Evolutionary conservation across 495 filamentous ascomycete species (phyloP).

Genomic region (Aspergillus leporis): DNA sequence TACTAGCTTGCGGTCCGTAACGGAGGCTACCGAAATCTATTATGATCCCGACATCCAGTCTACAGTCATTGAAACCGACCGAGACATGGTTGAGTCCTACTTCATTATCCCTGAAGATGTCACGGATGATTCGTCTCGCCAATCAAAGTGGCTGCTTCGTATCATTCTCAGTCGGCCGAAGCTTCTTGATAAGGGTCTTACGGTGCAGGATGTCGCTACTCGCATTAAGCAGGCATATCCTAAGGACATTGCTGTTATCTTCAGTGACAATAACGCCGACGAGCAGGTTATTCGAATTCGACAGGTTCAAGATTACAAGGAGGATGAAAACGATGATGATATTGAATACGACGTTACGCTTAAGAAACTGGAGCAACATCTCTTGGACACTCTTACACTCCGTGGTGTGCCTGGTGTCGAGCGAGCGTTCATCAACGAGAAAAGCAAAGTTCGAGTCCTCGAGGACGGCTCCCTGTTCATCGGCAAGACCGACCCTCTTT

Average conservation of each 20-base stretch:
- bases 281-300: constrained; percentile 93
- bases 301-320: constrained; percentile 68
- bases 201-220: constrained; percentile 87
- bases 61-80: constrained; percentile 83
- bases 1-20: constrained; percentile 90
- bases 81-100: constrained; percentile 94
- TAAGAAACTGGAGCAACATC: constrained; percentile 85
- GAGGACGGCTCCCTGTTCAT: constrained; percentile 69
- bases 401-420: constrained; percentile 88
- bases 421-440: constrained; percentile 87
- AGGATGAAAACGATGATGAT: constrained; percentile 76
- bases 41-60: constrained; percentile 89
- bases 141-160: constrained; percentile 94
- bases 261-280: constrained; percentile 97
- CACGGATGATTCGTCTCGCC: constrained; percentile 65
- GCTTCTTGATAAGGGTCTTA: constrained; percentile 90
- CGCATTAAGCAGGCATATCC: constrained; percentile 85
- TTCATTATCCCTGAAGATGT: constrained; percentile 90
- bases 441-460: constrained; percentile 59
- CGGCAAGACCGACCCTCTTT: constrained; percentile 66
- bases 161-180: constrained; percentile 91
- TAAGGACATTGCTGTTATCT: constrained; percentile 88
- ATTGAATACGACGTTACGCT: constrained; percentile 87
- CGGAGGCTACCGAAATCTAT: constrained; percentile 90
- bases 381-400: constrained; percentile 85